A percentile compares a stretch with the other conserved stretches of the same genome.
phyloP scores from a whole-genome alignment of 2,329 filamentous ascomycete genomes.

The Penicillium polonicum region DNA sequence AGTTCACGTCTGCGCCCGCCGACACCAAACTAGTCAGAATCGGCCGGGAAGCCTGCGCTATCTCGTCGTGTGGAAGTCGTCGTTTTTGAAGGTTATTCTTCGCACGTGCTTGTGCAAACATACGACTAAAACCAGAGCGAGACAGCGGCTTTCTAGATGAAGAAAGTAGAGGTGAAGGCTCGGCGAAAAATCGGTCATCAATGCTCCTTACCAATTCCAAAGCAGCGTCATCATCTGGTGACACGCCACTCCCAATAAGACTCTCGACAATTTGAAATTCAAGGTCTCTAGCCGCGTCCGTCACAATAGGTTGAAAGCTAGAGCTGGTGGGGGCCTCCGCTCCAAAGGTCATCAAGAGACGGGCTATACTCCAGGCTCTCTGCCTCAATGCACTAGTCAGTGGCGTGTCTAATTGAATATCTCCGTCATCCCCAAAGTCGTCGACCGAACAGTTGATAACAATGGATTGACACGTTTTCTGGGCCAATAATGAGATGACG shows the following conservation, averaged over 20 bases:
- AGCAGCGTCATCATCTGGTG: not conserved
- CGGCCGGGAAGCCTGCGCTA: not conserved
- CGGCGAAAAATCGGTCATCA: not conserved
- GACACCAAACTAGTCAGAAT: not conserved
- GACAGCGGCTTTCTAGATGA: not conserved
- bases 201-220: not conserved
- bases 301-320: not conserved
- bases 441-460: not conserved
- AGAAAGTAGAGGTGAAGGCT: not conserved
- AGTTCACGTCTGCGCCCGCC: not conserved
- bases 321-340: not conserved
- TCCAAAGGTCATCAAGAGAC: not conserved
- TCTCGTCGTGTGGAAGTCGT: not conserved
- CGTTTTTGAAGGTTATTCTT: not conserved
- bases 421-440: not conserved
- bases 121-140: not conserved
- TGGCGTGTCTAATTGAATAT: not conserved
- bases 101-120: not conserved
- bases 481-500: not conserved
- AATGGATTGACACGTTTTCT: not conserved
- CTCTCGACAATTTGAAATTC: not conserved
- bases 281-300: not conserved
- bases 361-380: not conserved
- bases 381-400: not conserved
- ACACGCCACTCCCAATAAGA: not conserved